Evolutionary conservation across 1,139 yeast genomes (phyloP).

Genomic region (Chernovozyma sophiae-reginae): DNA sequence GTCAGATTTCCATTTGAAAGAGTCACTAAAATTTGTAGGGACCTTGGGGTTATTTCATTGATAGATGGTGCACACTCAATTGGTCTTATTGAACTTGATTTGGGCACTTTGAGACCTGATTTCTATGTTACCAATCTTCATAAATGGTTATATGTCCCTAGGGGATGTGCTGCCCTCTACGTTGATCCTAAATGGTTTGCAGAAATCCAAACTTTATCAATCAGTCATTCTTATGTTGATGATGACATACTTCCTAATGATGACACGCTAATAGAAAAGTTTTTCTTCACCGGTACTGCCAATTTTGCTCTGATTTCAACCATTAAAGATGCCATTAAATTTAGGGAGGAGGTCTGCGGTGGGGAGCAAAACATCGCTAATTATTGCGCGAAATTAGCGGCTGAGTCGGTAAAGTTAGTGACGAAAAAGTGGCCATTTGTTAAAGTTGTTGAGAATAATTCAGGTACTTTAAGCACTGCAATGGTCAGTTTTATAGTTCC

Average conservation of each 20-base stretch:
- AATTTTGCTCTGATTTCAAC: constrained; percentile 24
- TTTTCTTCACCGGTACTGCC: constrained; percentile 35
- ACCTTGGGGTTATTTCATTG: constrained; percentile 48
- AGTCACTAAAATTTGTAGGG: constrained; percentile 43
- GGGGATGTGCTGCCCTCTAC: constrained; percentile 58
- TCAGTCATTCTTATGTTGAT: constrained; percentile 44
- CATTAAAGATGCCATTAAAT: constrained; percentile 41
- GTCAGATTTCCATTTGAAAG: constrained; percentile 53
- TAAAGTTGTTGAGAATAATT: constrained; percentile 24
- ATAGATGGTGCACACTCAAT: constrained; percentile 74
- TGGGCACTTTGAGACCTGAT: constrained; percentile 50
- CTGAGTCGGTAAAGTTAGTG: constrained; percentile 34
- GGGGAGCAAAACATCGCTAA: constrained; percentile 52
- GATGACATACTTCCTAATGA: constrained; percentile 18
- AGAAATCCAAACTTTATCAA: constrained; percentile 54
- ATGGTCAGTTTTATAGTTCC: constrained; percentile 50
- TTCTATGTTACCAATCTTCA: constrained; percentile 62
- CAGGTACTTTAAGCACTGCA: constrained; percentile 28
- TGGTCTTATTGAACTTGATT: constrained; percentile 51
- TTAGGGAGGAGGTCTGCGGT: constrained; percentile 54
- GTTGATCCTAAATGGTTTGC: constrained; percentile 51
- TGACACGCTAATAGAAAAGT: constrained; percentile 33
- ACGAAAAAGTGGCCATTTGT: constrained; percentile 34
- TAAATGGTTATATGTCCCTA: constrained; percentile 64
- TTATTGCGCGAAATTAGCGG: constrained; percentile 46